Evolutionary conservation across 371 early-diverging fungal genomes (phyloP).

Genomic region (Mortierella sp.): DNA sequence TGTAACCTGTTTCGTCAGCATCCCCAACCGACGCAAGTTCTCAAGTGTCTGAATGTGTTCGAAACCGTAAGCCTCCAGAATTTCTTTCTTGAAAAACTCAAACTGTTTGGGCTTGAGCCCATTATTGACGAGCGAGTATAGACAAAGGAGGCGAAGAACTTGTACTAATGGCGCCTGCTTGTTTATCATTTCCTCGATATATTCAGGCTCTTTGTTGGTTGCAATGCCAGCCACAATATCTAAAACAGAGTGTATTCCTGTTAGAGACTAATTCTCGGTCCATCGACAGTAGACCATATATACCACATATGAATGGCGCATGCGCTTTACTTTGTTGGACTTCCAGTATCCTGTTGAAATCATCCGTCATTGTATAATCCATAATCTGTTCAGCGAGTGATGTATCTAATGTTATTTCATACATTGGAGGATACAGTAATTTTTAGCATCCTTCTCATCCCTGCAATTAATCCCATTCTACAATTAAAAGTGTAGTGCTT

Average conservation of each 20-base stretch:
- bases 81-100: constrained; percentile 85
- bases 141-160: constrained; percentile 85
- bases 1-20: constrained; percentile 69
- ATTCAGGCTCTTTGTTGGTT: constrained; percentile 76
- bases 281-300: background rate
- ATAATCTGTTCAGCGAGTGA: constrained; percentile 87
- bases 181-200: constrained; percentile 86
- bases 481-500: background rate
- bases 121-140: constrained; percentile 86
- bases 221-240: constrained; percentile 87
- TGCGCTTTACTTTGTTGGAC: constrained; percentile 84
- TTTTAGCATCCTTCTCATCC: too few relatives aligned
- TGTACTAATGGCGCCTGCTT: constrained; percentile 78
- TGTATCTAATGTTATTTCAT: constrained; percentile 72
- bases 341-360: constrained; percentile 85
- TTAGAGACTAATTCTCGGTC: background rate
- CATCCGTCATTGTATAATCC: constrained; percentile 80
- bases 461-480: background rate
- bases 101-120: constrained; percentile 84
- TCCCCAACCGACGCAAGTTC: constrained; percentile 74
- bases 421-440: background rate
- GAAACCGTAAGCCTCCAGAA: constrained; percentile 91
- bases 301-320: background rate
- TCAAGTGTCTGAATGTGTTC: constrained; percentile 88
- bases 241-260: constrained; percentile 29